These are phyloP conservation scores for Aspergillus cristatus DNA, from an alignment of 495 filamentous ascomycete species.

Conservation along the genomic window DNA sequence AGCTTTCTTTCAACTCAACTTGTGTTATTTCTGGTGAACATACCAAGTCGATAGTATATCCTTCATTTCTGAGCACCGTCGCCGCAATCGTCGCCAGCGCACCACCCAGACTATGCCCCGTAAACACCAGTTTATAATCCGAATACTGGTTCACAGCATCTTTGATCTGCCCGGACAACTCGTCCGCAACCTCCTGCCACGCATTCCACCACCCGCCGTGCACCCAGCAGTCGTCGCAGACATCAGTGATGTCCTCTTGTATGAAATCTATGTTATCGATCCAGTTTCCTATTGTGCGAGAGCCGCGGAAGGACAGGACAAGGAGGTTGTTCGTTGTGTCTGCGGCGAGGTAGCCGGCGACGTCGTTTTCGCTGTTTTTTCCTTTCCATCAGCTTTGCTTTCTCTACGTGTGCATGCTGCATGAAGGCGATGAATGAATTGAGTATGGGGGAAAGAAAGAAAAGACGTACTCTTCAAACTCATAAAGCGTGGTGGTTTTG, in stretches of 20 bases:
- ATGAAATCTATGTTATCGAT: conserved; percentile 50
- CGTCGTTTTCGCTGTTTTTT: conserved; percentile 45
- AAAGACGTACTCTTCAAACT: conserved; percentile 50
- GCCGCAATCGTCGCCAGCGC: conserved; percentile 56
- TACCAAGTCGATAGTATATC: conserved; percentile 27
- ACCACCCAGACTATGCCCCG: conserved; percentile 62
- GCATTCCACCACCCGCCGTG: conserved; percentile 48
- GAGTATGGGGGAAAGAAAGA: background rate
- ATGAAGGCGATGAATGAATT: background rate
- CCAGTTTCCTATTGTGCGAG: conserved; percentile 53
- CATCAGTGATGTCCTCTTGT: conserved; percentile 16
- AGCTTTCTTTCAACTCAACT: conserved; percentile 2
- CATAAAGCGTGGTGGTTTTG: conserved; percentile 43
- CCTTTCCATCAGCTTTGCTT: no score
- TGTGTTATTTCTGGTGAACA: background rate
- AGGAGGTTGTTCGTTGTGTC: conserved; percentile 55
- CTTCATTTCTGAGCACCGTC: conserved; percentile 44
- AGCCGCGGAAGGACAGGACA: conserved; percentile 63
- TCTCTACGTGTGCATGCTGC: conserved; percentile 5
- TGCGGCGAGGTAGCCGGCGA: conserved; percentile 58
- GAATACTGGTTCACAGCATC: conserved; percentile 33
- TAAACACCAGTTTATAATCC: conserved; percentile 44
- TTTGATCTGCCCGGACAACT: conserved; percentile 26
- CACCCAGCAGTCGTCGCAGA: conserved; percentile 39
- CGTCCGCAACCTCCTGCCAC: conserved; percentile 40